These are phyloP conservation scores for Acorus gramineus DNA, from an alignment of 106 monocot species.

Conservation along the genomic window DNA sequence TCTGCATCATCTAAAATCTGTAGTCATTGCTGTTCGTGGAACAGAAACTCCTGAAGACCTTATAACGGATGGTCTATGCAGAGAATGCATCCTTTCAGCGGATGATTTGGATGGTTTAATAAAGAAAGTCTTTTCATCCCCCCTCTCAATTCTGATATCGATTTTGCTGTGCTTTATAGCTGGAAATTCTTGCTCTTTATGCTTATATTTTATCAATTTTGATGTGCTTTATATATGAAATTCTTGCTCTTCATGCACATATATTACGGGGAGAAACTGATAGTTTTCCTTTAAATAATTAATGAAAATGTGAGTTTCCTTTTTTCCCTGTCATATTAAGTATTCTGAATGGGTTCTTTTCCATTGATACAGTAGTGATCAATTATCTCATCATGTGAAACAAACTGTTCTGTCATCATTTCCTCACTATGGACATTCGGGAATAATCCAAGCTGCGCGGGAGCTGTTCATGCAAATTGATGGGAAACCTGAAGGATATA, in stretches of 20 bases:
- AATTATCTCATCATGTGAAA: constrained; percentile 29
- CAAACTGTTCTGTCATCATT: constrained; percentile 61
- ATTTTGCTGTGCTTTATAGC: too few species aligned
- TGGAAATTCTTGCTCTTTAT: constrained; percentile 1
- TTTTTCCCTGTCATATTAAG: not conserved
- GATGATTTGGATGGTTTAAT: constrained; percentile 86
- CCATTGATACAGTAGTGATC: constrained; percentile 38
- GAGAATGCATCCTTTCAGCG: constrained; percentile 51
- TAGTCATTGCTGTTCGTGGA: constrained; percentile 84
- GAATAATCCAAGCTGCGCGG: constrained; percentile 84
- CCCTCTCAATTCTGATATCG: constrained; percentile 1
- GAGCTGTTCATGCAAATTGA: constrained; percentile 90
- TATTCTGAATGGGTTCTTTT: constrained; percentile 1
- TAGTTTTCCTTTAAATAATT: not conserved
- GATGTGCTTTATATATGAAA: too few species aligned
- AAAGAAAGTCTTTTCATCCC: constrained; percentile 39
- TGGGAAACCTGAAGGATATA: constrained; percentile 32
- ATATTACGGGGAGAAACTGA: not conserved
- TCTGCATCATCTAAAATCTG: constrained; percentile 57
- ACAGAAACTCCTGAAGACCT: constrained; percentile 99
- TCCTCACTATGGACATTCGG: constrained; percentile 95
- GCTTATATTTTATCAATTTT: not conserved
- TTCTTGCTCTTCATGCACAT: too few species aligned
- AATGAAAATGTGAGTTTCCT: too few species aligned
- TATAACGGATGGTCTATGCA: constrained; percentile 92